Conservation (phyloP, 2,329 filamentous ascomycete genomes). For the Claviceps purpurea region DNA sequence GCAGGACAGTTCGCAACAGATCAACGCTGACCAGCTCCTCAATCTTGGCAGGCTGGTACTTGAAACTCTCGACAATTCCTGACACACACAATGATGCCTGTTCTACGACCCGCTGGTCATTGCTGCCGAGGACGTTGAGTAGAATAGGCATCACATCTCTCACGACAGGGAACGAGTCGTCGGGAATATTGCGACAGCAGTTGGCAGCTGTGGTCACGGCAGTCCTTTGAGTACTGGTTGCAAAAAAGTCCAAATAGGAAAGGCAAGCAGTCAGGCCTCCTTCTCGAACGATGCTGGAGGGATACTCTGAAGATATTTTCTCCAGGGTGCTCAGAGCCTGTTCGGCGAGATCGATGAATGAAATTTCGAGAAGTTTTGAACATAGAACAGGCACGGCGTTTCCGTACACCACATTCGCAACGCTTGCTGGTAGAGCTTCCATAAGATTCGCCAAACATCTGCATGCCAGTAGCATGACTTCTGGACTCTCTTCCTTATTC, state of each 20-base stretch:
- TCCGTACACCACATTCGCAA: slow-evolving; percentile 94
- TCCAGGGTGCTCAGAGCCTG: slow-evolving; percentile 93
- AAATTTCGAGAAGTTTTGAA: slow-evolving; percentile 88
- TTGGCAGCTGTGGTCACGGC: slow-evolving; percentile 96
- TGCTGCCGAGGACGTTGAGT: slow-evolving; percentile 79
- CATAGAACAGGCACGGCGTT: slow-evolving; percentile 89
- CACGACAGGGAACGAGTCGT: slow-evolving; percentile 84
- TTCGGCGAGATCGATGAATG: slow-evolving; percentile 94
- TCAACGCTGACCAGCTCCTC: slow-evolving; percentile 87
- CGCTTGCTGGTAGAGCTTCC: slow-evolving; percentile 87
- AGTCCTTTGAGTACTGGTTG: slow-evolving; percentile 90
- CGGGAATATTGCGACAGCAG: slow-evolving; percentile 91
- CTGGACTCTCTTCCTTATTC: slow-evolving; percentile 89
- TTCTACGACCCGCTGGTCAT: slow-evolving; percentile 91
- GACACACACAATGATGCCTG: slow-evolving; percentile 93
- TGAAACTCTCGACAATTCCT: slow-evolving; percentile 93
- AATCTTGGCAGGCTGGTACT: slow-evolving; percentile 70
- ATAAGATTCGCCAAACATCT: slow-evolving; percentile 93
- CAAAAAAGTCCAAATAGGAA: slow-evolving; percentile 93
- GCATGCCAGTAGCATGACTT: slow-evolving; percentile 94
- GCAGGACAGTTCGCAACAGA: slow-evolving; percentile 69
- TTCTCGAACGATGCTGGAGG: slow-evolving; percentile 86
- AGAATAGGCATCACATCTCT: slow-evolving; percentile 94
- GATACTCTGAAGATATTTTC: slow-evolving; percentile 95
- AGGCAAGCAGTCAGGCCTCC: slow-evolving; percentile 92